Conservation (phyloP, 1,284 basidiomycete species). For the Puccinia coronata region DNA sequence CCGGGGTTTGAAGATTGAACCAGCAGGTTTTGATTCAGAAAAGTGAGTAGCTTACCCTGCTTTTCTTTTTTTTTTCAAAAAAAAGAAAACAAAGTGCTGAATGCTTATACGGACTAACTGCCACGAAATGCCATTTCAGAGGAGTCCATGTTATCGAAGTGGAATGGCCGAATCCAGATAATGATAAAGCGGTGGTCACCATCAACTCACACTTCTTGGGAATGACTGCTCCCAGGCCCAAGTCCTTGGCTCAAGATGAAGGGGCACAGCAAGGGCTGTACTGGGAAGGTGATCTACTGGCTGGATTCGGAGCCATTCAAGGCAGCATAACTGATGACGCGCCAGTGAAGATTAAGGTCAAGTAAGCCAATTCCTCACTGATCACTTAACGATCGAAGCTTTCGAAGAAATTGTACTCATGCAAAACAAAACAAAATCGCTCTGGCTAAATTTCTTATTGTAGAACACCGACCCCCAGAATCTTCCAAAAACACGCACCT, state of each 20-base stretch:
- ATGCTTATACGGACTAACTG: not conserved
- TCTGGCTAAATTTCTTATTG: not conserved
- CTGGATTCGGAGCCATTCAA: conserved; percentile 42
- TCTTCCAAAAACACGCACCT: conserved; percentile 19
- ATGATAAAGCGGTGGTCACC: conserved; percentile 17
- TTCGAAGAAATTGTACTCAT: not conserved
- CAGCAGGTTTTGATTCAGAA: conserved; percentile 30
- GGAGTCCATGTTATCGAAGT: conserved; percentile 28
- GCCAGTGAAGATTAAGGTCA: conserved; percentile 42
- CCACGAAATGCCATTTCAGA: not conserved
- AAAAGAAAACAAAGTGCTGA: not conserved
- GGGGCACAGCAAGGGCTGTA: conserved; percentile 38
- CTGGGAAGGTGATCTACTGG: conserved; percentile 50
- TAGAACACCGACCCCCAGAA: conserved; percentile 36
- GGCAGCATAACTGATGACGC: conserved; percentile 21
- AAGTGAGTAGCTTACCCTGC: conserved; percentile 14
- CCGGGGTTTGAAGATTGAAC: conserved; percentile 16
- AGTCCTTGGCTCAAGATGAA: conserved; percentile 23
- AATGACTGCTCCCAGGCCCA: conserved; percentile 34
- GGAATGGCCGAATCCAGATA: conserved; percentile 28
- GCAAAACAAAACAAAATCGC: not conserved
- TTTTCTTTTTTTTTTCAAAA: not conserved
- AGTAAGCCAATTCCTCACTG: conserved; percentile 9
- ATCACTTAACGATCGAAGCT: not conserved
- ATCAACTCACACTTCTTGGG: conserved; percentile 37